These are phyloP conservation scores for Ambrosia trifida DNA, from an alignment of 129 eudicot genomes.

Conservation along the genomic window DNA sequence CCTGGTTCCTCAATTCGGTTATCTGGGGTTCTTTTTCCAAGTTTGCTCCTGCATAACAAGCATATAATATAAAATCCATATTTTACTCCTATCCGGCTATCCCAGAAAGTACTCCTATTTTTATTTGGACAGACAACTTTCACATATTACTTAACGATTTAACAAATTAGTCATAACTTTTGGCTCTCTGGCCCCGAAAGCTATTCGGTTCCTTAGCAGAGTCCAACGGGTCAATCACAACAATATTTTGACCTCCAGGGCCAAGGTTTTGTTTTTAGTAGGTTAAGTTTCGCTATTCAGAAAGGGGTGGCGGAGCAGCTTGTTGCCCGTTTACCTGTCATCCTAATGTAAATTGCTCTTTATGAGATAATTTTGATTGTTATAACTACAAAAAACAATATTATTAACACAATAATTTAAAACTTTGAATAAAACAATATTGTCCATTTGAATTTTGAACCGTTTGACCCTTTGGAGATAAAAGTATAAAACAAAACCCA, in stretches of 20 bases:
- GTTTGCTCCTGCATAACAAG: conserved; percentile 63
- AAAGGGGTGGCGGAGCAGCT: no score
- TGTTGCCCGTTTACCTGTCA: no score
- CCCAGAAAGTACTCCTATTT: background rate
- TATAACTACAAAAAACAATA: background rate
- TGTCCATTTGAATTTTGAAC: background rate
- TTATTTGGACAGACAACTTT: background rate
- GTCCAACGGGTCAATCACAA: no score
- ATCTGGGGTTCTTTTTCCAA: conserved; percentile 84
- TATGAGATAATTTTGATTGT: no score
- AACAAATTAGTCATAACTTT: background rate
- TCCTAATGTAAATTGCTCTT: no score
- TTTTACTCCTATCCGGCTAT: background rate
- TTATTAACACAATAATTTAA: background rate
- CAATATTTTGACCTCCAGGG: no score
- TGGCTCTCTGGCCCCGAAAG: no score
- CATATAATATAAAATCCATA: background rate
- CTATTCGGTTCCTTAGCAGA: no score
- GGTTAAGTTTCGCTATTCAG: no score
- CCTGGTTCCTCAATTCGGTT: conserved; percentile 86
- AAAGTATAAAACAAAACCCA: background rate
- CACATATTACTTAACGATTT: background rate
- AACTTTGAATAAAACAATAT: background rate
- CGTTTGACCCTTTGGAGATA: background rate
- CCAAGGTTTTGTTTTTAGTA: no score